These are phyloP conservation scores for Leccinum arenicola DNA, from an alignment of 768 basidiomycete genomes.

Conservation along the genomic window DNA sequence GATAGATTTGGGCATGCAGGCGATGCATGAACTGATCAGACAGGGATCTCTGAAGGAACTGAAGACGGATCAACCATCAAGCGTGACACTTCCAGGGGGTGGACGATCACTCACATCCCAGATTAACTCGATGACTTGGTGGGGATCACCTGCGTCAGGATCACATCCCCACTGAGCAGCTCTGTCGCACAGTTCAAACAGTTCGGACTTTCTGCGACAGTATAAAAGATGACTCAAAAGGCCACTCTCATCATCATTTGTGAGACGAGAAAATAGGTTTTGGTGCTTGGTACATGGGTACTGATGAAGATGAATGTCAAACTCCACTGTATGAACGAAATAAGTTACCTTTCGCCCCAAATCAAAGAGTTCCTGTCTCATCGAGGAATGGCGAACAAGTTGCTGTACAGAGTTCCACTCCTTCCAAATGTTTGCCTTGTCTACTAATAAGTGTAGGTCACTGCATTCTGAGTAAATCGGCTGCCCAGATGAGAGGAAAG, in stretches of 20 bases:
- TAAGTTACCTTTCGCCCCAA: conserved; percentile 11
- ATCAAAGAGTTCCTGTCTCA: conserved; percentile 11
- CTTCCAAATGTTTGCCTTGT: conserved; percentile 10
- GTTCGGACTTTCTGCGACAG: conserved; percentile 16
- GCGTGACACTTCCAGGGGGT: not conserved
- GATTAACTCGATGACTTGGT: conserved; percentile 22
- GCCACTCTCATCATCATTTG: conserved; percentile 14
- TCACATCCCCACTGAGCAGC: not conserved
- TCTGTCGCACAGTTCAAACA: conserved; percentile 9
- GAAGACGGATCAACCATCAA: not conserved
- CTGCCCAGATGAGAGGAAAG: not conserved
- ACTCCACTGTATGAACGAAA: not conserved
- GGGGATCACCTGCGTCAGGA: conserved; percentile 8
- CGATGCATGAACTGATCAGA: conserved; percentile 3
- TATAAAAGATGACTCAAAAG: conserved; percentile 19
- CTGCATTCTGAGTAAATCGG: conserved; percentile 2
- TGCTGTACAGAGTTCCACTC: conserved; percentile 17
- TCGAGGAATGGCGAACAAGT: conserved; percentile 13
- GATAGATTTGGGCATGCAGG: conserved; percentile 22
- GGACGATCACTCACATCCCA: conserved; percentile 15
- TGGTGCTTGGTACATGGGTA: conserved; percentile 12
- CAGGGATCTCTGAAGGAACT: conserved; percentile 13
- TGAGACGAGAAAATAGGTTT: not conserved
- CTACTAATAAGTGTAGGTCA: conserved; percentile 7
- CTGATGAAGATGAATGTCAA: conserved; percentile 9